Evolutionary conservation across 2,329 filamentous ascomycete genomes (phyloP), one percentile per base, ranked within the genome.

Genomic region (Colletotrichum karsti): DNA sequence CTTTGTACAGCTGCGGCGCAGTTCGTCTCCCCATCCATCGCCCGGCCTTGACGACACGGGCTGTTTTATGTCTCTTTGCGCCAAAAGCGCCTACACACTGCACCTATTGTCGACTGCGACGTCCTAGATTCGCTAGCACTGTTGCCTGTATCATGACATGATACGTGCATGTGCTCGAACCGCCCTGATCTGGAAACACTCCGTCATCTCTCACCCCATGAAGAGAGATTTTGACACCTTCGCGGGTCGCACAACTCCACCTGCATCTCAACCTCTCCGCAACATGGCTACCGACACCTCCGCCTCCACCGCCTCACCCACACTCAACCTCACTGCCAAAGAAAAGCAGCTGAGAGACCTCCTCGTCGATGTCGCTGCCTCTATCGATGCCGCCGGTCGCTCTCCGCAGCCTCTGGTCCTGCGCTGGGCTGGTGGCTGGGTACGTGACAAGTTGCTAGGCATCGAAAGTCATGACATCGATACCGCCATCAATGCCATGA

Each of bases 341-440:
- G 95, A 98, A 79, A 81, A 85, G 42, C 91, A 90, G 71, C 85
- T 98, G 41, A 91, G 91, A 69, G 80, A 82, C n/a, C 86, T 98
- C 12, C 87, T 98, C 20, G 85, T 98, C 18, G 93, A 97, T 76
- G 92, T 94, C n/a, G 93, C 93, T 24, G 79, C 85, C 10, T 91
- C 90, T 74, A 90, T 94, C 69, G 87, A 92, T 73, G 74, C 78
- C 30, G 76, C 81, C 2, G 79, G 81, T 51, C 74, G 84, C 56
- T 75, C 88, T 9, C 75, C 80, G 13, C 84, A 90, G 71, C 85
- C 90, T 20, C 77, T 91, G 13, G 83, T 91, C 18, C 83, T 96
- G 50, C 90, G 93, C 55, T 95, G 92, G 87, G 93, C 93, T 1
- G 93, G 93, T 66, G 93, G 93, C 26, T 97, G 93, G 93, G 93